phyloP scores from a whole-genome alignment of 2,329 filamentous ascomycete genomes.

The Fusarium acutatum region DNA sequence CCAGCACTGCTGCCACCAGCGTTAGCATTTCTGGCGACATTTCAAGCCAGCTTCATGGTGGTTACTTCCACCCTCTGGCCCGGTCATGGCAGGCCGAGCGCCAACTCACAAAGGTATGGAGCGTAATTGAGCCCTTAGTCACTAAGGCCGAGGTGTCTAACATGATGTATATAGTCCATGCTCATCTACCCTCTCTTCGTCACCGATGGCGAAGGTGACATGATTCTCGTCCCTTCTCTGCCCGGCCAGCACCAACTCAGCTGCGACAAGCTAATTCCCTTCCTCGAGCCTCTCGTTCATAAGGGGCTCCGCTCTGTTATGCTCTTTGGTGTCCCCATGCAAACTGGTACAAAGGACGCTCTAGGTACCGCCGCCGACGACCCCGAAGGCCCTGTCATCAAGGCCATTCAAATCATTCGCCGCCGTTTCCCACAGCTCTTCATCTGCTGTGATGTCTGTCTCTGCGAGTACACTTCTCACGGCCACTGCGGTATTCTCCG shows the following conservation, averaged over 20 bases:
- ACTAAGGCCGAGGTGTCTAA: conserved; percentile 16
- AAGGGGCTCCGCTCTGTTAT: conserved; percentile 95
- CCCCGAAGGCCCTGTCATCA: conserved; percentile 90
- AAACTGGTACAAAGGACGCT: conserved; percentile 83
- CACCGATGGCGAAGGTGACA: conserved; percentile 92
- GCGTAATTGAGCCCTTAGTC: background rate
- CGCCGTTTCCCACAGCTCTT: conserved; percentile 89
- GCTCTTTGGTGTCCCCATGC: conserved; percentile 91
- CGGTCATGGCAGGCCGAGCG: conserved; percentile 85
- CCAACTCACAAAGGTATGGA: conserved; percentile 80
- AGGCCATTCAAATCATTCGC: conserved; percentile 83
- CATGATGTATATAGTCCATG: conserved; percentile 75
- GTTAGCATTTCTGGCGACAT: conserved; percentile 79
- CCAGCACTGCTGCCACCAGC: conserved; percentile 72
- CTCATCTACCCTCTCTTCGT: conserved; percentile 98
- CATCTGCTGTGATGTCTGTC: conserved; percentile 91
- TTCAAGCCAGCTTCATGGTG: conserved; percentile 83
- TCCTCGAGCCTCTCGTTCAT: conserved; percentile 84
- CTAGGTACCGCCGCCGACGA: conserved; percentile 93
- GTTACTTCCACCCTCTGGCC: conserved; percentile 82
- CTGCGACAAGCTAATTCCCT: conserved; percentile 83
- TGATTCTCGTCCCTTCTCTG: conserved; percentile 87
- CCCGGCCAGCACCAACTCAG: conserved; percentile 91
- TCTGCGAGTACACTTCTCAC: conserved; percentile 98
- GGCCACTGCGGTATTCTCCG: conserved; percentile 96